These are phyloP conservation scores for Fusarium bulbicola DNA, from an alignment of 2,329 filamentous ascomycete genomes.

Conservation along the genomic window DNA sequence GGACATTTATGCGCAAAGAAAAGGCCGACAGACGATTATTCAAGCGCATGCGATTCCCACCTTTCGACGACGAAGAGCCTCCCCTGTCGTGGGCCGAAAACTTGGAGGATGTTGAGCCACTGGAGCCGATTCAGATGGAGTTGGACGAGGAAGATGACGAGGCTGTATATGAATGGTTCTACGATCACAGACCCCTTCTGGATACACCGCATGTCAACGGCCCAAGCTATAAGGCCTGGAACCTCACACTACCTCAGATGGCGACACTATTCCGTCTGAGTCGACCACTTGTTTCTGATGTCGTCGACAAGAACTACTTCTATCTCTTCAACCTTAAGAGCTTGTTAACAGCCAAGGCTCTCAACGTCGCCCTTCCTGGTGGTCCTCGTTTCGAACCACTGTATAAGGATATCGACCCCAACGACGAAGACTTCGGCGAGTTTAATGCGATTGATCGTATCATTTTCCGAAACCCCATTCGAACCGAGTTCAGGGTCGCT, in stretches of 20 bases:
- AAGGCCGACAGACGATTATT: constrained; percentile 96
- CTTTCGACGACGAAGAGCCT: constrained; percentile 98
- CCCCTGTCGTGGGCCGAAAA: constrained; percentile 98
- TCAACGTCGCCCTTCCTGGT: constrained; percentile 97
- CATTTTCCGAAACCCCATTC: constrained; percentile 94
- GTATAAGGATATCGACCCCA: constrained; percentile 98
- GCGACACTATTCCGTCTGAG: constrained; percentile 92
- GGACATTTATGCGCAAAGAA: constrained; percentile 97
- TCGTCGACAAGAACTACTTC: constrained; percentile 96
- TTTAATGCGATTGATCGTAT: constrained; percentile 99
- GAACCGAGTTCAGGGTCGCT: constrained; percentile 94
- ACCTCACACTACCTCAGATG: constrained; percentile 93
- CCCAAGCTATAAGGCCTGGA: constrained; percentile 96
- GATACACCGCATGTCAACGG: constrained; percentile 96
- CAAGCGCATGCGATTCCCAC: constrained; percentile 98
- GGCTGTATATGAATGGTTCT: constrained; percentile 96
- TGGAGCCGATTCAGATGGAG: constrained; percentile 99
- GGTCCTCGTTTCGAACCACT: constrained; percentile 95
- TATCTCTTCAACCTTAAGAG: constrained; percentile 96
- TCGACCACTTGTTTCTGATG: constrained; percentile 87
- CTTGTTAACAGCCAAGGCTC: constrained; percentile 93
- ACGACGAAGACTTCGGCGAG: constrained; percentile 98
- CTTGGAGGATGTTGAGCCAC: constrained; percentile 95
- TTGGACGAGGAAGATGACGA: constrained; percentile 93
- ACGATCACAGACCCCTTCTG: constrained; percentile 88